A percentile compares a stretch with the other conserved stretches of the same genome.
Evolutionary conservation across 257 asterid genomes (phyloP).

Genomic region (Primulina huaijiensis): DNA sequence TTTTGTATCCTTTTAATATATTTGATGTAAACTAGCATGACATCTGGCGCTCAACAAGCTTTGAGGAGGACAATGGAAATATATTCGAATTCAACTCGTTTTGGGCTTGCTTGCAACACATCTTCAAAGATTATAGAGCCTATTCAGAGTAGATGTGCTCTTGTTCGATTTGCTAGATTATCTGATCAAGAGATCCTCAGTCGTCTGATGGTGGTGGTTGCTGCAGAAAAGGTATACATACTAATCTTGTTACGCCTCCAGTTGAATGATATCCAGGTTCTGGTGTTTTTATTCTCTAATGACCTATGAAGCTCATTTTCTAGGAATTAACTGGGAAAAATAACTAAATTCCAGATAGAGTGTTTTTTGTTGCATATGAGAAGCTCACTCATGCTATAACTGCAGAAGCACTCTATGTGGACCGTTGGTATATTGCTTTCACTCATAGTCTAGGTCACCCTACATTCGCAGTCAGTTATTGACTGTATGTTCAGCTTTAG

Average conservation of each 20-base stretch:
- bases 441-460: background rate
- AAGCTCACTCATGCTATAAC: background rate
- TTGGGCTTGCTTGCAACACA: constrained; percentile 95
- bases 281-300: no score
- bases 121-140: constrained; percentile 94
- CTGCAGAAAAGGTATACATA: constrained; percentile 73
- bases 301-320: no score
- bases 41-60: constrained; percentile 98
- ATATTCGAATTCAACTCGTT: constrained; percentile 88
- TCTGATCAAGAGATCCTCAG: constrained; percentile 97
- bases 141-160: constrained; percentile 95
- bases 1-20: constrained; percentile 20
- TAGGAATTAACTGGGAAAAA: background rate
- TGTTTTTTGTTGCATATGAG: no score
- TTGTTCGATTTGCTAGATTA: constrained; percentile 84
- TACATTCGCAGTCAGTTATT: background rate
- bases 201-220: constrained; percentile 88
- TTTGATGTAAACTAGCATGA: constrained; percentile 66
- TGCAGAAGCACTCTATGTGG: background rate
- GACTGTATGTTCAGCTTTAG: background rate
- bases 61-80: constrained; percentile 99
- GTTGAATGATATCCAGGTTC: background rate
- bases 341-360: background rate
- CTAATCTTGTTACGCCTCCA: background rate
- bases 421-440: background rate